Evolutionary conservation across 805 yeast genomes (phyloP).

Genomic region (Lachancea nothofagi): DNA sequence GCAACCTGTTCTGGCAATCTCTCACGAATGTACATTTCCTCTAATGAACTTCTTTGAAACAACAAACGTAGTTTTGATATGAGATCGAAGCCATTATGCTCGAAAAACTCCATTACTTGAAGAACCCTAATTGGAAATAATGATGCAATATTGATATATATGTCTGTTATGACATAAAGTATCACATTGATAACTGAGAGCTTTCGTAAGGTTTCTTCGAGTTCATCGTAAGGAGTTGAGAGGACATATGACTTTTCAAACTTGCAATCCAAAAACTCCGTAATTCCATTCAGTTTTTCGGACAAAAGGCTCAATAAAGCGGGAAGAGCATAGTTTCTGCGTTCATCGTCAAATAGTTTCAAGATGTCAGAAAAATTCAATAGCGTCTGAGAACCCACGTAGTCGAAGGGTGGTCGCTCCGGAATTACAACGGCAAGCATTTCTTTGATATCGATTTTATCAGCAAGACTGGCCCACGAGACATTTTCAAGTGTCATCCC

Average conservation of each 20-base stretch:
- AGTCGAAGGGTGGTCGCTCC: slow-evolving; percentile 57
- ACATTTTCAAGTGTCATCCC: slow-evolving; percentile 46
- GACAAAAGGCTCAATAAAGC: slow-evolving; percentile 33
- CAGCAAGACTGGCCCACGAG: slow-evolving; percentile 41
- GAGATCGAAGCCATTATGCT: slow-evolving; percentile 36
- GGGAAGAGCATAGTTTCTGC: slow-evolving; percentile 43
- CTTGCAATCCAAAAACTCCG: slow-evolving; percentile 24
- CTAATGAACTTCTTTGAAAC: slow-evolving; percentile 48
- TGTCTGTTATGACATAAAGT: slow-evolving; percentile 49
- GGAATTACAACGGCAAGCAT: slow-evolving; percentile 47
- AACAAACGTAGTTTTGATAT: slow-evolving; percentile 41
- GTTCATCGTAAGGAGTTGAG: slow-evolving; percentile 18
- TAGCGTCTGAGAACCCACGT: slow-evolving; percentile 48
- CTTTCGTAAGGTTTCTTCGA: slow-evolving; percentile 15
- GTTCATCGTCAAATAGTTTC: slow-evolving; percentile 51
- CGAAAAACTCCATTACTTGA: slow-evolving; percentile 25
- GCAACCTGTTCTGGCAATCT: slow-evolving; percentile 44
- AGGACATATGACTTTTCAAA: slow-evolving; percentile 16
- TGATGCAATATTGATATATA: slow-evolving; percentile 49
- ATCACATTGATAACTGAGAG: slow-evolving; percentile 38
- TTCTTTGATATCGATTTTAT: slow-evolving; percentile 36
- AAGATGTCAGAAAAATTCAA: slow-evolving; percentile 49
- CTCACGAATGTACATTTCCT: slow-evolving; percentile 50
- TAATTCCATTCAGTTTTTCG: slow-evolving; percentile 28
- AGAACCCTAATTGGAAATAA: slow-evolving; percentile 42